phyloP scores from a whole-genome alignment of 2,329 filamentous ascomycete genomes.

The Venturia carpophila region DNA sequence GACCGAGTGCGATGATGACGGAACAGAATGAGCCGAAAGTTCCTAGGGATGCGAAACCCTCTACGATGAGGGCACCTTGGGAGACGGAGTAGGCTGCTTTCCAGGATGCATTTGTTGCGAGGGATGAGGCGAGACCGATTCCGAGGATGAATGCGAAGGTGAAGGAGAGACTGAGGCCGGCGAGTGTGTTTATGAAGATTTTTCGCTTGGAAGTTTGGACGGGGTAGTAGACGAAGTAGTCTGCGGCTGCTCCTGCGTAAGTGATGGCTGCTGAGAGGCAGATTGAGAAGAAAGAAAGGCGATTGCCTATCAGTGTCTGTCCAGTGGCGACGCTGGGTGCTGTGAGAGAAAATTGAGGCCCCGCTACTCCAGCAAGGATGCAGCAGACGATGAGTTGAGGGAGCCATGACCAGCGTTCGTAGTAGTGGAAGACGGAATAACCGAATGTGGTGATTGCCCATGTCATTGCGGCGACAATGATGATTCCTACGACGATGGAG shows the following conservation, averaged over 20 bases:
- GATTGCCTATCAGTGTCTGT: conserved; percentile 47
- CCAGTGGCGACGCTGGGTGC: conserved; percentile 45
- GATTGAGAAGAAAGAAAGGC: conserved; percentile 62
- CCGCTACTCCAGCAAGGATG: conserved; percentile 26
- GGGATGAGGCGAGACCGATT: conserved; percentile 54
- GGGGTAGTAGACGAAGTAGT: conserved; percentile 62
- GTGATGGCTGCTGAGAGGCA: conserved; percentile 58
- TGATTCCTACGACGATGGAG: conserved; percentile 52
- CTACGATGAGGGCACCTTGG: conserved; percentile 57
- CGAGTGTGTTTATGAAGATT: conserved; percentile 50
- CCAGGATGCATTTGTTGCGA: conserved; percentile 47
- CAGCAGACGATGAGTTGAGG: conserved; percentile 26
- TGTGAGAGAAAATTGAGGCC: conserved; percentile 49
- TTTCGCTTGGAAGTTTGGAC: conserved; percentile 43
- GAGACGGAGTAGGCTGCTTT: conserved; percentile 49
- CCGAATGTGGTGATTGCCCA: conserved; percentile 26
- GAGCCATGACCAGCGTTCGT: conserved; percentile 25
- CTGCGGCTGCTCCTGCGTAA: conserved; percentile 55
- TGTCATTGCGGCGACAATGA: conserved; percentile 42
- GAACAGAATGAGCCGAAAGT: conserved; percentile 57
- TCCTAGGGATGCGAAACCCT: conserved; percentile 51
- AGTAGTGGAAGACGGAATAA: conserved; percentile 26
- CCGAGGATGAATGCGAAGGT: conserved; percentile 55
- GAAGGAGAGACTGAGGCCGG: conserved; percentile 51
- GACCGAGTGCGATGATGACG: conserved; percentile 49